Evolutionary conservation across 2,329 filamentous ascomycete genomes (phyloP), one percentile per base, ranked within the genome.

Genomic region (Cytospora chrysosperma): DNA sequence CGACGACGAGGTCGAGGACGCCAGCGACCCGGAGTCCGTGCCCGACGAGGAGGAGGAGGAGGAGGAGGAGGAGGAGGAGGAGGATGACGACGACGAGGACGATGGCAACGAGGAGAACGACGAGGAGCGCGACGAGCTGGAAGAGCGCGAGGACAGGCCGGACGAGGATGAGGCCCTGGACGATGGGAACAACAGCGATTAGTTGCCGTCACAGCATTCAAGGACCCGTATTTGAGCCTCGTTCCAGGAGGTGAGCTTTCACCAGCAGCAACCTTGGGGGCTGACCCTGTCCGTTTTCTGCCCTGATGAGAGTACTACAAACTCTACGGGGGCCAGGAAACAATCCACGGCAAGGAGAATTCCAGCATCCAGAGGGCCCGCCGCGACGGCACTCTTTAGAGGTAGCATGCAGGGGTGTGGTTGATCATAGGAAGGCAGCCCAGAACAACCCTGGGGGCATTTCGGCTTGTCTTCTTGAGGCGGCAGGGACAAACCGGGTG

Each of bases 141-240:
- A 79, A 59, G 76, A 77, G 21, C 78, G 78, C 28, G 76, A 79
- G 56, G 69, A 76, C 5, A 78, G 78, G 67, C 80, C 80, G 4
- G 78, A 79, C 1, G 83, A 79, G 28, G 86, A 88, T 63, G 88
- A 89, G 67, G 87, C 85, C 15, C 73, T 88, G 64, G 86, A 88
- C 68, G 77, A 81, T 70, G 85, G 83, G 13, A 81, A 84, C 58
- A 85, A 88, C 66, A 87, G 84, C 69, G 84, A 86, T 62, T 86
- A 72, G 67, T 27, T 61, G 47, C 24, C 27, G 21, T 5, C 43
- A 47, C 43, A 24, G 9, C n/a, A 9, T n/a, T 12, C 43, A 4
- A 19, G 4, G 9, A 47, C 10, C 21, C 8, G 12, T 47, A 6
- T 12, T n/a, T n/a, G 13, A 4, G 24, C n/a, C n/a, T 24, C 43